These are phyloP conservation scores for Niveomyces coronatus DNA, from an alignment of 2,329 filamentous ascomycete species.

Conservation along the genomic window DNA sequence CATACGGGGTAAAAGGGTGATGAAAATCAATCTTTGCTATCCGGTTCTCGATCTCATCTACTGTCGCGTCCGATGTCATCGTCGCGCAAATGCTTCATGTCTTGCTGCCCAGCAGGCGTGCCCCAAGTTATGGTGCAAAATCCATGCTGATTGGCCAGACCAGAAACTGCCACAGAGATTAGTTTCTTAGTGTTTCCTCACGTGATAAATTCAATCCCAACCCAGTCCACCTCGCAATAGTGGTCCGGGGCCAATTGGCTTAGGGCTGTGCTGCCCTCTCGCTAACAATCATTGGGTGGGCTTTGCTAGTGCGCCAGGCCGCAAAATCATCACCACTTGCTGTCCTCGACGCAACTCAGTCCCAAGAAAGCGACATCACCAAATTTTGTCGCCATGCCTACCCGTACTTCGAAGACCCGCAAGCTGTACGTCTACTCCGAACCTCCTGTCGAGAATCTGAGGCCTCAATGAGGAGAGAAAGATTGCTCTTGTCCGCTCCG, in stretches of 20 bases:
- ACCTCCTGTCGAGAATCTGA: too few species aligned
- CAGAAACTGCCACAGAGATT: too few species aligned
- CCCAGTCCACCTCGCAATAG: constrained; percentile 1
- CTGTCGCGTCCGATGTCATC: constrained; percentile 13
- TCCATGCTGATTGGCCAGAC: not conserved
- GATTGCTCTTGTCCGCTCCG: too few species aligned
- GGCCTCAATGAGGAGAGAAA: too few species aligned
- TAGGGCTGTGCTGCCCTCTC: constrained; percentile 34
- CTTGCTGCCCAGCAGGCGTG: too few species aligned
- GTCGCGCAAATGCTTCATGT: too few species aligned
- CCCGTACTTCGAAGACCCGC: constrained; percentile 64
- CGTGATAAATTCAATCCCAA: constrained; percentile 16
- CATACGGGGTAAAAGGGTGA: constrained; percentile 79
- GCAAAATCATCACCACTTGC: constrained; percentile 30
- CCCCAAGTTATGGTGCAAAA: not conserved
- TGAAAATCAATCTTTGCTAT: constrained; percentile 53
- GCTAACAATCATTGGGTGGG: constrained; percentile 25
- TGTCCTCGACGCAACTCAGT: constrained; percentile 22
- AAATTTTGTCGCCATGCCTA: constrained; percentile 54
- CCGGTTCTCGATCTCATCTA: constrained; percentile 13
- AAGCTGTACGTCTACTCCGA: constrained; percentile 51
- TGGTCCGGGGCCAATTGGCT: constrained; percentile 13
- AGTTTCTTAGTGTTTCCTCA: constrained; percentile 16
- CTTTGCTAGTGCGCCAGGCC: constrained; percentile 20
- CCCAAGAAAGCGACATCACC: constrained; percentile 35